Evolutionary conservation across 352 stramenopile genomes (phyloP), one percentile per base, ranked within the genome.

Genomic region (Phytophthora pseudosyringae): DNA sequence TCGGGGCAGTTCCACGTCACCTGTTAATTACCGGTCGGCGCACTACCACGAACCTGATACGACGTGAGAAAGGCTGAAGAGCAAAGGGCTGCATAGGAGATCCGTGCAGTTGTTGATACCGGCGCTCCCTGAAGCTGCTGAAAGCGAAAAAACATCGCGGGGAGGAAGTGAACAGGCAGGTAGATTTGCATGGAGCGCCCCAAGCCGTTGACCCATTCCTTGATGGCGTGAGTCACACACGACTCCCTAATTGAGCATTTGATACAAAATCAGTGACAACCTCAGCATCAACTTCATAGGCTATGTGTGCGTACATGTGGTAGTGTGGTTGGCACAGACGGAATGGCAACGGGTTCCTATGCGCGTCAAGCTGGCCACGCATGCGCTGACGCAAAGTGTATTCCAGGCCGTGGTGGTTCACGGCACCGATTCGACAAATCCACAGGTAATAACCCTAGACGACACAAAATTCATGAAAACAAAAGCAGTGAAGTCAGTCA

Each of bases 291-390:
- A 47, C 32, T 36, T 33, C 10, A 31, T 28, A 41, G 11, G 35
- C n/a, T 29, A 8, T 25, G 21, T 13, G 25, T 39, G 10, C 50
- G 48, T 91, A 92, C 87, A 88, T 81, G 80, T 96, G 88, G 47
- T 92, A 94, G 66, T 96, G 88, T 18, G 88, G 88, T 67, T 96
- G 88, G 39, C 88, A 96, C 15, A 76, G 63, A 4, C 85, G 87
- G 60, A 94, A 96, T 9, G 71, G 40, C 21, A 92, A 57, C 9
- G 64, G 39, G 13, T 72, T 61, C 29, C 76, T 80, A 13, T 61
- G 49, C 0, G 54, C 51, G 29, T 89, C 78, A 10, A 83, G 46
- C 12, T 88, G 69, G 39, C 76, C 80, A 46, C 73, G 75, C 59
- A 86, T 78, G 0, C 78, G 75, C 36, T 88, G 73, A 47, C 88